Conservation (phyloP, 257 asterid genomes). For the Fraxinus quadrangulata region DNA sequence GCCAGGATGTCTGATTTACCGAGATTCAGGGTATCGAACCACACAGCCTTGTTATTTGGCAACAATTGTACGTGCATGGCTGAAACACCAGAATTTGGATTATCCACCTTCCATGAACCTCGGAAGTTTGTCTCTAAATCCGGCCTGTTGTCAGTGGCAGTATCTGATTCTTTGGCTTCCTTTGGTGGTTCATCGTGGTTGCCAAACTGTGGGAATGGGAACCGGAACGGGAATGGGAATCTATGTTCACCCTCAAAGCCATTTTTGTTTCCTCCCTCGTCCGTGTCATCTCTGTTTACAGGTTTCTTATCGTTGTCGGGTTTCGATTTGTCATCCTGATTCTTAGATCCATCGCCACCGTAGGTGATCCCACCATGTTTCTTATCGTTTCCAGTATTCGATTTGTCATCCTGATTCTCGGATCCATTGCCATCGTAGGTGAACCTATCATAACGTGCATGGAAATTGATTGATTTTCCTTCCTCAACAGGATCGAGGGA, state of each 20-base stretch:
- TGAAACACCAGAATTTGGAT: slow-evolving; percentile 61
- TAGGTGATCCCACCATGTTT: neutral
- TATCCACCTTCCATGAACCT: slow-evolving; percentile 59
- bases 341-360: neutral
- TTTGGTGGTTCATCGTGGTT: neutral
- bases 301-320: neutral
- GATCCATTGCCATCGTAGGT: too few relatives aligned
- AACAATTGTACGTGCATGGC: slow-evolving; percentile 87
- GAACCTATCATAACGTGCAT: neutral
- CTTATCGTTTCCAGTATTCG: too few relatives aligned
- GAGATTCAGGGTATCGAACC: slow-evolving; percentile 77
- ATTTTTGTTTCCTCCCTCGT: neutral
- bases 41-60: slow-evolving; percentile 69
- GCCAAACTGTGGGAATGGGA: neutral
- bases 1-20: slow-evolving; percentile 58
- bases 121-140: slow-evolving; percentile 21
- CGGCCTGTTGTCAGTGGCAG: neutral
- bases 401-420: too few relatives aligned
- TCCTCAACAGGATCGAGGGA: neutral
- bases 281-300: neutral
- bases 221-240: neutral
- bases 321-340: neutral
- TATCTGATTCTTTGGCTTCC: neutral
- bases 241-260: neutral
- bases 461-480: neutral